phyloP scores from a whole-genome alignment of 352 stramenopile genomes.

The Phytophthora pseudosyringae region DNA sequence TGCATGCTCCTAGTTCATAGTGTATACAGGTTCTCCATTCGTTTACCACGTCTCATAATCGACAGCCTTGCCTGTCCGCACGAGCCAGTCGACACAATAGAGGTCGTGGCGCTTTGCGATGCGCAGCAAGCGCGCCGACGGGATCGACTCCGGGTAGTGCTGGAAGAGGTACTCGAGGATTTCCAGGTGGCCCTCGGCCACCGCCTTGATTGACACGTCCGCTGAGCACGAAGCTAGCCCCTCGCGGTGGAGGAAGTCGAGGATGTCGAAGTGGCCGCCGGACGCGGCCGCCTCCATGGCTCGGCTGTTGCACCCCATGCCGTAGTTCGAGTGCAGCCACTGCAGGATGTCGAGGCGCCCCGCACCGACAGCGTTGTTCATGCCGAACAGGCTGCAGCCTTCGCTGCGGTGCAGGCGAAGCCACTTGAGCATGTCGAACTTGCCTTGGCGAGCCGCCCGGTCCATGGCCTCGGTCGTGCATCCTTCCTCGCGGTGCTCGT shows the following conservation, averaged over 20 bases:
- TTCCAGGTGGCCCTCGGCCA: conserved; percentile 38
- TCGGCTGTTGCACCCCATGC: conserved; percentile 27
- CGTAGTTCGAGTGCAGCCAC: conserved; percentile 31
- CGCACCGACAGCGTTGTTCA: conserved; percentile 32
- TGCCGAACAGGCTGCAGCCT: conserved; percentile 30
- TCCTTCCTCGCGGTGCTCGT: conserved; percentile 25
- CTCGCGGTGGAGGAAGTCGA: conserved; percentile 38
- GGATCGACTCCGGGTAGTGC: conserved; percentile 35
- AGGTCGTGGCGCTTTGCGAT: conserved; percentile 40
- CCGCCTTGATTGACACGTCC: conserved; percentile 31
- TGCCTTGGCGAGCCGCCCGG: conserved; percentile 33
- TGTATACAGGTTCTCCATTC: background rate
- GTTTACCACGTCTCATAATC: conserved; percentile 34
- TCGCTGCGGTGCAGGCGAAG: conserved; percentile 35
- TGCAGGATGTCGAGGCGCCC: conserved; percentile 39
- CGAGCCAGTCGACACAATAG: conserved; percentile 43
- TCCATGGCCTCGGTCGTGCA: conserved; percentile 42
- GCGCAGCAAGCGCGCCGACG: conserved; percentile 31
- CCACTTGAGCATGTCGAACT: conserved; percentile 44
- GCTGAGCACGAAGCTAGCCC: conserved; percentile 22
- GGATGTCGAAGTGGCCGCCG: conserved; percentile 42
- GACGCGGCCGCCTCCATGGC: conserved; percentile 33
- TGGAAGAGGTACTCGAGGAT: conserved; percentile 41
- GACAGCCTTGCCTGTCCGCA: conserved; percentile 29
- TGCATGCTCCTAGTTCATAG: conserved; percentile 7